These are phyloP conservation scores for Sphaerobolus stellatus DNA, from an alignment of 1,284 basidiomycete species.

Conservation along the genomic window DNA sequence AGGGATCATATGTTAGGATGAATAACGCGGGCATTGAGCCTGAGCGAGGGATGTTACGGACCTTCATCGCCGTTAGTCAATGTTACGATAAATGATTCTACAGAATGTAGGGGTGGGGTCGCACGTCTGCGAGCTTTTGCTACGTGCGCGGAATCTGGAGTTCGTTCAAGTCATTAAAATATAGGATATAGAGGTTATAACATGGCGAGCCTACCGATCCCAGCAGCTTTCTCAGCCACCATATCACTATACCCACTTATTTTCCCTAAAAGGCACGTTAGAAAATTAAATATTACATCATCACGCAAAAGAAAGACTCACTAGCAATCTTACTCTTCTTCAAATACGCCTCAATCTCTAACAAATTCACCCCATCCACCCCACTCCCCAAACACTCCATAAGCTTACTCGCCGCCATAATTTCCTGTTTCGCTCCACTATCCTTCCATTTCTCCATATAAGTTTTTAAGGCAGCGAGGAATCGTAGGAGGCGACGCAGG, in stretches of 20 bases:
- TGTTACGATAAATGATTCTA: constrained; percentile 85
- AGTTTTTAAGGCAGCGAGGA: constrained; percentile 66
- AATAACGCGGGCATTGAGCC: too few relatives aligned
- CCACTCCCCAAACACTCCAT: constrained; percentile 66
- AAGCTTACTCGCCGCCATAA: constrained; percentile 66
- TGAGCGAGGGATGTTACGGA: constrained; percentile 39
- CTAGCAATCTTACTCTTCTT: constrained; percentile 77
- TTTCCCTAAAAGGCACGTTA: constrained; percentile 44
- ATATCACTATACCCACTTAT: constrained; percentile 82
- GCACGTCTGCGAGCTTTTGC: constrained; percentile 25
- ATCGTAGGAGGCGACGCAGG: constrained; percentile 74
- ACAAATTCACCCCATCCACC: constrained; percentile 72
- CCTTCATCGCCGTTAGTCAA: constrained; percentile 83
- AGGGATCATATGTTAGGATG: constrained; percentile 6
- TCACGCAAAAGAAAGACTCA: neutral
- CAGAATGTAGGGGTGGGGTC: constrained; percentile 79
- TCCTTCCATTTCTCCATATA: constrained; percentile 52
- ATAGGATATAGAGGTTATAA: neutral
- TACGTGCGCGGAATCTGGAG: constrained; percentile 20
- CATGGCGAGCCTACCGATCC: constrained; percentile 31
- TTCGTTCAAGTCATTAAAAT: neutral
- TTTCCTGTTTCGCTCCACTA: constrained; percentile 41
- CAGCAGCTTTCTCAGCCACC: constrained; percentile 50
- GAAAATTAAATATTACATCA: neutral
- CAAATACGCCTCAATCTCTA: constrained; percentile 84